A percentile compares a stretch with the other conserved stretches of the same genome.
Evolutionary conservation across 179 eudicot species (phyloP).

Genomic region (Silene noctiflora): DNA sequence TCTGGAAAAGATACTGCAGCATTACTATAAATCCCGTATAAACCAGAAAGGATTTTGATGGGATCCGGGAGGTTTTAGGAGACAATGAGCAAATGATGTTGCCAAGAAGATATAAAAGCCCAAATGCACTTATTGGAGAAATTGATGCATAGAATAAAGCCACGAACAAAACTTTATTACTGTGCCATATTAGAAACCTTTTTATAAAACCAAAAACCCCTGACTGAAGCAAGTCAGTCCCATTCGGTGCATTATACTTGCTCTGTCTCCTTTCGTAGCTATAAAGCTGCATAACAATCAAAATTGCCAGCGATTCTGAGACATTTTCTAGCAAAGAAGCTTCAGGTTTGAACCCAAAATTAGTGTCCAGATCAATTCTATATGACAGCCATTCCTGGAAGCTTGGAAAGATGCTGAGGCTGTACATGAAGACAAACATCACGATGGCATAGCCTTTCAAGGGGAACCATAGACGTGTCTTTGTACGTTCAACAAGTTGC

Average conservation of each 20-base stretch:
- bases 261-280: slow-evolving; percentile 97
- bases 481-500: slow-evolving; percentile 89
- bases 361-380: slow-evolving; percentile 55
- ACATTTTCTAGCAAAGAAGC: slow-evolving; percentile 70
- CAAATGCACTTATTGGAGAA: slow-evolving; percentile 86
- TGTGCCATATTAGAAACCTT: slow-evolving; percentile 93
- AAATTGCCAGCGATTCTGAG: slow-evolving; percentile 84
- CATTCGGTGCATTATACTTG: slow-evolving; percentile 43
- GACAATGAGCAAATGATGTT: slow-evolving; percentile 56
- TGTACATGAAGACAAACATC: slow-evolving; percentile 72
- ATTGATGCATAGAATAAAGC: slow-evolving; percentile 85
- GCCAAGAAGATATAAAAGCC: slow-evolving; percentile 82
- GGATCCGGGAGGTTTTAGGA: slow-evolving; percentile 82
- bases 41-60: slow-evolving; percentile 72
- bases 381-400: slow-evolving; percentile 63
- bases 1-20: slow-evolving; percentile 83
- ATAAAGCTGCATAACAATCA: slow-evolving; percentile 96
- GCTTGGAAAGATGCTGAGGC: slow-evolving; percentile 78
- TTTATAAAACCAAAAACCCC: slow-evolving; percentile 64
- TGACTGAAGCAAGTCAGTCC: slow-evolving; percentile 46
- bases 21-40: slow-evolving; percentile 74
- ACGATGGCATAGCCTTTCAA: slow-evolving; percentile 73
- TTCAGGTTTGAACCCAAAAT: slow-evolving; percentile 63
- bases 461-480: slow-evolving; percentile 87
- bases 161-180: slow-evolving; percentile 67